Evolutionary conservation across 257 asterid species (phyloP).

Genomic region (Fraxinus quadrangulata): DNA sequence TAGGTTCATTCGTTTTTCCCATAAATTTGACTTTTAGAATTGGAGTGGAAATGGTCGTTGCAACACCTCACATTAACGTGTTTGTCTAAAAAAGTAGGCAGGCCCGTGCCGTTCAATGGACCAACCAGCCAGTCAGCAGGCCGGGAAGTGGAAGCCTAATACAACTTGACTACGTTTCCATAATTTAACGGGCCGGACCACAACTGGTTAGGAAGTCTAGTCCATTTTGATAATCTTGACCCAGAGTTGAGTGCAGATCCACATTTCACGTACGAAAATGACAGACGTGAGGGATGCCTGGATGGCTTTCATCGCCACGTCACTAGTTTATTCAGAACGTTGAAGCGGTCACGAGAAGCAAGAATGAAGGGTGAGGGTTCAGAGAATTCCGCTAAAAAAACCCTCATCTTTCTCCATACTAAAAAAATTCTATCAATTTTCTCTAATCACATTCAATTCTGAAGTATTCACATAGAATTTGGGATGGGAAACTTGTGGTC

Average conservation of each 20-base stretch:
- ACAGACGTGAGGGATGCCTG: conserved; percentile 9
- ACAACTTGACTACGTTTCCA: background rate
- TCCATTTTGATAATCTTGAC: background rate
- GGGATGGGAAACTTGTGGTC: conserved; percentile 66
- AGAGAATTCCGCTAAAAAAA: conserved; percentile 34
- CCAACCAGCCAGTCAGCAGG: no score
- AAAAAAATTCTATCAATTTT: conserved; percentile 7
- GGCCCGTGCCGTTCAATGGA: no score
- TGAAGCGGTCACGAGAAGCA: conserved; percentile 41
- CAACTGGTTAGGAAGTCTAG: background rate
- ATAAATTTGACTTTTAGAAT: no score
- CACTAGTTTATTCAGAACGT: background rate
- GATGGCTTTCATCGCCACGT: conserved; percentile 37
- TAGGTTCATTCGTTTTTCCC: no score
- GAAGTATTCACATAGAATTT: background rate
- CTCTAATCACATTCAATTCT: conserved; percentile 12
- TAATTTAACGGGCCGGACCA: background rate
- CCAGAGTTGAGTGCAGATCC: conserved; percentile 13
- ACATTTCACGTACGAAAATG: conserved; percentile 7
- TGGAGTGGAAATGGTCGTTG: no score
- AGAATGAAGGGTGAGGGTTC: conserved; percentile 26
- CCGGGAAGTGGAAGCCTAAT: background rate
- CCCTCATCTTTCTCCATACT: conserved; percentile 25
- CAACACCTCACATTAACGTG: no score
- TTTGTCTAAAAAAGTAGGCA: no score